phyloP scores from a whole-genome alignment of 2,329 filamentous ascomycete genomes.

The Apiospora arundinis region DNA sequence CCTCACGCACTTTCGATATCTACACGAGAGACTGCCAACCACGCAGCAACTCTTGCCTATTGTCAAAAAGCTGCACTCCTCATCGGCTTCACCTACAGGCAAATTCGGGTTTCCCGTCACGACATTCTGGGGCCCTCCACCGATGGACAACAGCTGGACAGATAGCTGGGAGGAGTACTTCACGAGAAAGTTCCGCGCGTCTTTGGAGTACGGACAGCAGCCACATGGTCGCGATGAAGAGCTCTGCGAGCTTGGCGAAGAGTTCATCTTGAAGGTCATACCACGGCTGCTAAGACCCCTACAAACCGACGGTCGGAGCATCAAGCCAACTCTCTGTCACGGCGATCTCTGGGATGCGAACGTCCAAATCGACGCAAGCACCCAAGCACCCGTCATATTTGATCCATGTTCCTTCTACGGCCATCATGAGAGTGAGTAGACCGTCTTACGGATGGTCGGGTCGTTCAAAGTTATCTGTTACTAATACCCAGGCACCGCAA shows the following conservation, averaged over 20 bases:
- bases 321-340: constrained; percentile 46
- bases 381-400: constrained; percentile 33
- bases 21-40: constrained; percentile 19
- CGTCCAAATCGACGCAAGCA: constrained; percentile 28
- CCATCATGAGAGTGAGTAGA: constrained; percentile 34
- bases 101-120: constrained; percentile 20
- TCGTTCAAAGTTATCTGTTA: no score
- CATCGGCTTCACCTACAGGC: constrained; percentile 3
- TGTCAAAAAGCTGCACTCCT: constrained; percentile 12
- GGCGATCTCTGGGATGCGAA: constrained; percentile 41
- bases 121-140: constrained; percentile 20
- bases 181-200: constrained; percentile 18
- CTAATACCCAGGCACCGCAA: not conserved
- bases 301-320: constrained; percentile 41
- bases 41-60: constrained; percentile 16
- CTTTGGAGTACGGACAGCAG: not conserved
- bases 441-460: not conserved
- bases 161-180: constrained; percentile 24
- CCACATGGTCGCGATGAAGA: constrained; percentile 15
- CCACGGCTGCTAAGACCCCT: constrained; percentile 33
- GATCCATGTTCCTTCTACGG: constrained; percentile 36
- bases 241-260: constrained; percentile 7
- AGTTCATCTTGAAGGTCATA: constrained; percentile 14
- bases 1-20: constrained; percentile 19
- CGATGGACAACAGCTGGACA: constrained; percentile 21